phyloP scores from a whole-genome alignment of 306 rosid genomes.

The Datisca glomerata region DNA sequence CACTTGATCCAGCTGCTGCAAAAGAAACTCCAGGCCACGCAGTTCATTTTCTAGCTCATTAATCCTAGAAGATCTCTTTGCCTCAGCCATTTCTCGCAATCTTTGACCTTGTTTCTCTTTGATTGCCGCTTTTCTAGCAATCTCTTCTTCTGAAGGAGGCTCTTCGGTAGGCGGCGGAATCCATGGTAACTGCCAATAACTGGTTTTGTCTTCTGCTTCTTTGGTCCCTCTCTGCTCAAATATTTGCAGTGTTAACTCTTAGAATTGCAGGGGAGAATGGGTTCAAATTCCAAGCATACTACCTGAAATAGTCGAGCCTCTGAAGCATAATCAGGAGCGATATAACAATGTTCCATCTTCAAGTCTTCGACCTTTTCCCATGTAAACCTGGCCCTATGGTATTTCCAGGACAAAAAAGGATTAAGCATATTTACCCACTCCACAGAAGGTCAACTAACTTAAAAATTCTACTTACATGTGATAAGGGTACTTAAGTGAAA shows the following conservation, averaged over 20 bases:
- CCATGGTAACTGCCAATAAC: constrained; percentile 98
- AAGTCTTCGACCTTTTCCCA: constrained; percentile 98
- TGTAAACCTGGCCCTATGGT: constrained; percentile 64
- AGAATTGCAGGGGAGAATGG: constrained; percentile 6
- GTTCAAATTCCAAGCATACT: constrained; percentile 4
- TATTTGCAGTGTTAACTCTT: constrained; percentile 7
- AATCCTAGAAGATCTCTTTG: constrained; percentile 78
- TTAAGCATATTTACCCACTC: neutral
- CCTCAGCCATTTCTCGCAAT: constrained; percentile 97
- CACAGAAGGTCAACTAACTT: neutral
- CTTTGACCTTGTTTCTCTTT: constrained; percentile 94
- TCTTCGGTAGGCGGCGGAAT: constrained; percentile 86
- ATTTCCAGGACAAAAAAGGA: constrained; percentile 7
- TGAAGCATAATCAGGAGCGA: constrained; percentile 51
- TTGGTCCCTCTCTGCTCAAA: constrained; percentile 48
- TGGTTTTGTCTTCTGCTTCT: constrained; percentile 81
- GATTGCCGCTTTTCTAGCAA: constrained; percentile 97
- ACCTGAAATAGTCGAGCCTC: constrained; percentile 84
- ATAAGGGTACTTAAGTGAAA: constrained; percentile 86
- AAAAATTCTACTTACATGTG: constrained; percentile 54
- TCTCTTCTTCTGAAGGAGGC: constrained; percentile 93
- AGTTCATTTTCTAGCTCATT: constrained; percentile 88
- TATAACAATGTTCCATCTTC: constrained; percentile 95
- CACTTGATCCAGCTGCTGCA: constrained; percentile 74
- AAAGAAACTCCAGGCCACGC: constrained; percentile 75